A percentile compares a stretch with the other conserved stretches of the same genome.
phyloP scores from a whole-genome alignment of 306 rosid species.

The Dryas drummondii region DNA sequence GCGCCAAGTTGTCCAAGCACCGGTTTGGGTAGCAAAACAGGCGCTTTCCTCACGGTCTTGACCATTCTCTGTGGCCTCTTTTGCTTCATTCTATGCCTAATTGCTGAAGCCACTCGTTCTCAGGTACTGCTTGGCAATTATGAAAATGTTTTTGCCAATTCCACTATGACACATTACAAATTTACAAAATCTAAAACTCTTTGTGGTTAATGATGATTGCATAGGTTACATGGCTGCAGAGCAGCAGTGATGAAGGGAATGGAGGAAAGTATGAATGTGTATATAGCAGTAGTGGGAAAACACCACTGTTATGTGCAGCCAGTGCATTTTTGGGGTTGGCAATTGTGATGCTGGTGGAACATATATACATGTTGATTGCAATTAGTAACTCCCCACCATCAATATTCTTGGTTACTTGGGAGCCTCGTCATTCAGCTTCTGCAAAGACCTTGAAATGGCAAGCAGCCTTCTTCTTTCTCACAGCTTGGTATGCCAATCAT shows the following conservation, averaged over 20 bases:
- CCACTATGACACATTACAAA: neutral
- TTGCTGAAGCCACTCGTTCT: slow-evolving; percentile 92
- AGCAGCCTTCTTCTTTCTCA: slow-evolving; percentile 71
- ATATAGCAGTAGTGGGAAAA: slow-evolving; percentile 75
- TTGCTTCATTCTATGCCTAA: slow-evolving; percentile 78
- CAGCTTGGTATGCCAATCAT: slow-evolving; percentile 60
- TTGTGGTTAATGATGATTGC: slow-evolving; percentile 18
- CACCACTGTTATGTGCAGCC: slow-evolving; percentile 66
- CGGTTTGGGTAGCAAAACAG: slow-evolving; percentile 69
- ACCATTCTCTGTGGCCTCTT: slow-evolving; percentile 69
- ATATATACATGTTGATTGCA: slow-evolving; percentile 67
- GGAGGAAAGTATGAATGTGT: slow-evolving; percentile 52
- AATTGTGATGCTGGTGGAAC: slow-evolving; percentile 57
- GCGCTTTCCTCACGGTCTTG: slow-evolving; percentile 51
- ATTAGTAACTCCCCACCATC: slow-evolving; percentile 67
- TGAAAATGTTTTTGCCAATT: neutral
- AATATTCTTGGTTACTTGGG: slow-evolving; percentile 44
- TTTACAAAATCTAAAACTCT: too few relatives aligned
- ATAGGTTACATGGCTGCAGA: slow-evolving; percentile 60
- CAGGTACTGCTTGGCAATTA: slow-evolving; percentile 42
- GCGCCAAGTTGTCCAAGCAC: slow-evolving; percentile 53
- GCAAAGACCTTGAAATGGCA: slow-evolving; percentile 59
- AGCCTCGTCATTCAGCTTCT: slow-evolving; percentile 56
- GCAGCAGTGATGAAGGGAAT: slow-evolving; percentile 26
- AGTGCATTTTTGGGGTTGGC: slow-evolving; percentile 79